Evolutionary conservation across 331 rosid genomes (phyloP), one percentile per base, ranked within the genome.

Genomic region (Rhamnella rubrinervis): DNA sequence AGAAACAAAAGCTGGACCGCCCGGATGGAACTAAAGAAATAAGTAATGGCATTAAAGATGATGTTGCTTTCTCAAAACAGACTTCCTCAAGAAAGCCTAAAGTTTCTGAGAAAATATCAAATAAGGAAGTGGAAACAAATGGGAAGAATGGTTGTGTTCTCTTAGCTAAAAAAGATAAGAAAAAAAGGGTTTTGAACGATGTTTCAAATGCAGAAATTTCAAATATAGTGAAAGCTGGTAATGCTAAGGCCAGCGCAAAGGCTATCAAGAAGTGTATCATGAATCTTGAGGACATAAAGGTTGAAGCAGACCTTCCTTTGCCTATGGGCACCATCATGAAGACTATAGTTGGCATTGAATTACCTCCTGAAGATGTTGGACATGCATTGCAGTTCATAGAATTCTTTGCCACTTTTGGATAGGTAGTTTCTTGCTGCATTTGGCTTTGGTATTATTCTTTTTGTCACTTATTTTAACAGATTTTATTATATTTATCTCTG

Each of bases 311-410:
- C 51, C 28, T 77, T 70, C 73, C 91, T 74, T 55, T 84, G 78
- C 96, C 96, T 39, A 57, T 58, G 62, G 92, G 90, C 25, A 71
- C 71, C 16, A 66, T 57, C 59, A 77, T 93, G 67, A 83, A 81
- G 2, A 49, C 78, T 28, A 72, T 87, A 72, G 66, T 66, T 47
- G 91, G 79, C 26, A 71, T 87, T 73, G 93, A 85, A 37, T 70
- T 93, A 7, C 28, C 80, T 57, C 81, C 79, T 13, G 86, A 83
- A 69, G 88, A 84, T 71, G 76, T 86, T 81, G 98, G 95, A 11
- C 73, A 75, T 26, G 97, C 87, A 16, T 56, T 93, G 71, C 98
- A 93, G 61, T 83, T 93, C 67, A 59, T 93, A 52, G 96, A 91
- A 68, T 93, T 93, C 59, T 91, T 87, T 70, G 75, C 80, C 49